Percentiles rank a stretch among this genome's conserved stretches.
phyloP scores from a whole-genome alignment of 257 asterid species.

The Solanum ossicruentum region DNA sequence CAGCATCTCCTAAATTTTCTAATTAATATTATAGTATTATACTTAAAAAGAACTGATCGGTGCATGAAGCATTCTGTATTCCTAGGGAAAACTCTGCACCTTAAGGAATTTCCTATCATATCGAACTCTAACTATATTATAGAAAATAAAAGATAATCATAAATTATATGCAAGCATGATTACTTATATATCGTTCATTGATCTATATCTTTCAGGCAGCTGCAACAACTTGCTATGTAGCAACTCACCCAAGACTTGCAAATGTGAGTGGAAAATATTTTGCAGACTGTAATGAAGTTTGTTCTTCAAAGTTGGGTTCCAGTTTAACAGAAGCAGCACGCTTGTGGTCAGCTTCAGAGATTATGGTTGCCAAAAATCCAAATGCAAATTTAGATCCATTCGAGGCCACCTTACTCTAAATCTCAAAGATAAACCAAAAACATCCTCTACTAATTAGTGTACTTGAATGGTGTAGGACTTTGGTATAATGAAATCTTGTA shows the following conservation, averaged over 20 bases:
- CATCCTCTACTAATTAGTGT: background rate
- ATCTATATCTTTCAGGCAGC: conserved; percentile 51
- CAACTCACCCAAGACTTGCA: conserved; percentile 51
- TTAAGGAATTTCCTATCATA: background rate
- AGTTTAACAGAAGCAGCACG: conserved; percentile 49
- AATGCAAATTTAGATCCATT: conserved; percentile 6
- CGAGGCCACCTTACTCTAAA: background rate
- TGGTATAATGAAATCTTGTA: background rate
- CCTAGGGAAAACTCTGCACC: background rate
- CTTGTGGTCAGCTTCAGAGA: conserved; percentile 67
- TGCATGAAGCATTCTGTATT: too few relatives aligned
- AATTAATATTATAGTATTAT: too few relatives aligned
- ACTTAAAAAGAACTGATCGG: too few relatives aligned
- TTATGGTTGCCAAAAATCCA: conserved; percentile 29
- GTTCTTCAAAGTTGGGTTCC: conserved; percentile 59
- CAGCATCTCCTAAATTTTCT: background rate
- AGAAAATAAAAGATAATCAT: background rate
- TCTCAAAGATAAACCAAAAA: background rate
- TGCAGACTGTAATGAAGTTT: conserved; percentile 80
- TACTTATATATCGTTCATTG: background rate
- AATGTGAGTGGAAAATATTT: conserved; percentile 65
- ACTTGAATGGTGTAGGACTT: background rate
- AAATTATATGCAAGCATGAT: background rate
- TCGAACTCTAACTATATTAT: background rate
- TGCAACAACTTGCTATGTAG: conserved; percentile 86